phyloP scores from a whole-genome alignment of 192 early-diverging fungal species.

The Linnemannia elongata region DNA sequence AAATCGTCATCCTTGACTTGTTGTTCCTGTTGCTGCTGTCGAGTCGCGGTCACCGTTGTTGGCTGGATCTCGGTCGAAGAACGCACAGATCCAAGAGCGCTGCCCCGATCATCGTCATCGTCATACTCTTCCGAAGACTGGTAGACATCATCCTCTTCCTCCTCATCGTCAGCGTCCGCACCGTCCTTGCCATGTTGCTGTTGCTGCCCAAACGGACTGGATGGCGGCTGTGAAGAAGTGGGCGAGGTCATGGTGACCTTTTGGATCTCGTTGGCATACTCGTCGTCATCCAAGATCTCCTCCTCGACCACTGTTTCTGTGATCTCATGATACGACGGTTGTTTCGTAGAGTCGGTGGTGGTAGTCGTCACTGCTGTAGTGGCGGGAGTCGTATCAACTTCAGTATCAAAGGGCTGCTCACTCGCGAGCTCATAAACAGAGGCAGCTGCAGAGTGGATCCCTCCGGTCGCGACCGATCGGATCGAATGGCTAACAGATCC shows the following conservation, averaged over 20 bases:
- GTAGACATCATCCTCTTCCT: conserved; percentile 43
- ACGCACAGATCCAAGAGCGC: background rate
- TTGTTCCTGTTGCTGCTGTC: conserved; percentile 1
- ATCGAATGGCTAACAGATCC: conserved; percentile 30
- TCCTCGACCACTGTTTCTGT: conserved; percentile 43
- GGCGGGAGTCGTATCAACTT: background rate
- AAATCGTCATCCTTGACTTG: conserved; percentile 10
- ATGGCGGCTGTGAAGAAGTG: background rate
- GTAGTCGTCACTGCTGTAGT: background rate
- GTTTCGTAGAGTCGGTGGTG: background rate
- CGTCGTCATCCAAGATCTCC: conserved; percentile 36
- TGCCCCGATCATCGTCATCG: conserved; percentile 1
- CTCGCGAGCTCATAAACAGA: conserved; percentile 52
- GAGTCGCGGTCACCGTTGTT: background rate
- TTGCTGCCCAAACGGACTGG: background rate
- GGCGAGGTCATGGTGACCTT: conserved; percentile 4
- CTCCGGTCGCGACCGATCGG: conserved; percentile 23
- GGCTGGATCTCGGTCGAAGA: background rate
- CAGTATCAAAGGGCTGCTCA: conserved; percentile 20
- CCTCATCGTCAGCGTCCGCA: background rate
- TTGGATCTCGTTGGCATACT: conserved; percentile 26
- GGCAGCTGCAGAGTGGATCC: conserved; percentile 24
- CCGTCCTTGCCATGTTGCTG: background rate
- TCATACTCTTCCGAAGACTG: conserved; percentile 54
- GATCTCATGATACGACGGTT: conserved; percentile 22